Evolutionary conservation across 768 basidiomycete genomes (phyloP).

Genomic region (Scleroderma citrinum): DNA sequence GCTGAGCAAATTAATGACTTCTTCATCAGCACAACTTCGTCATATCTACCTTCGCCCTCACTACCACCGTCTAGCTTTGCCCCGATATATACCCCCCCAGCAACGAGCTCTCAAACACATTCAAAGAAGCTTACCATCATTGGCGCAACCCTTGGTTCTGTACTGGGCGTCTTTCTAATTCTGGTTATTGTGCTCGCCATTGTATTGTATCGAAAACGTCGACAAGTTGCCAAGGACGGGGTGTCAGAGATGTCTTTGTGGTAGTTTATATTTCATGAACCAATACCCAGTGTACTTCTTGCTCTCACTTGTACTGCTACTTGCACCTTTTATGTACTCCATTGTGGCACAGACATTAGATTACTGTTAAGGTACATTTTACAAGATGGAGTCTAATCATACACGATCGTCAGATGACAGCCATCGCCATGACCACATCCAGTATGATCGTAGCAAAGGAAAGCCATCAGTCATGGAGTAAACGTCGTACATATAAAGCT

Average conservation of each 20-base stretch:
- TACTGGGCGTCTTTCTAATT: conserved; percentile 10
- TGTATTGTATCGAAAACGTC: conserved; percentile 7
- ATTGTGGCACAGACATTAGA: neutral
- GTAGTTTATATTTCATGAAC: neutral
- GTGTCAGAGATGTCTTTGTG: neutral
- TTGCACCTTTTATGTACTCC: too few relatives aligned
- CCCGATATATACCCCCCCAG: conserved; percentile 4
- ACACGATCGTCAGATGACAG: neutral
- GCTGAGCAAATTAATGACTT: too few relatives aligned
- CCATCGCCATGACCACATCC: neutral
- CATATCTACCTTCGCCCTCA: conserved; percentile 20
- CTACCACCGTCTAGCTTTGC: conserved; percentile 21
- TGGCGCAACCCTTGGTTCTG: conserved; percentile 9
- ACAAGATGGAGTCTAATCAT: neutral
- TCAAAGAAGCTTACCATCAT: conserved; percentile 11
- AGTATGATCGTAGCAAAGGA: neutral
- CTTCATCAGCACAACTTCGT: conserved; percentile 18
- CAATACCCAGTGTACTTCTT: neutral
- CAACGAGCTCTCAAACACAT: conserved; percentile 3
- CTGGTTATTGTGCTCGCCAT: conserved; percentile 1
- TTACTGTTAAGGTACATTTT: neutral
- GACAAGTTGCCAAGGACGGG: neutral
- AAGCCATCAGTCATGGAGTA: too few relatives aligned
- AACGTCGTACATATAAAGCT: neutral
- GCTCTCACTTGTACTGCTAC: too few relatives aligned